These are phyloP conservation scores for Volvox reticuliferus DNA, from an alignment of 139 green algal genomes.

Conservation along the genomic window DNA sequence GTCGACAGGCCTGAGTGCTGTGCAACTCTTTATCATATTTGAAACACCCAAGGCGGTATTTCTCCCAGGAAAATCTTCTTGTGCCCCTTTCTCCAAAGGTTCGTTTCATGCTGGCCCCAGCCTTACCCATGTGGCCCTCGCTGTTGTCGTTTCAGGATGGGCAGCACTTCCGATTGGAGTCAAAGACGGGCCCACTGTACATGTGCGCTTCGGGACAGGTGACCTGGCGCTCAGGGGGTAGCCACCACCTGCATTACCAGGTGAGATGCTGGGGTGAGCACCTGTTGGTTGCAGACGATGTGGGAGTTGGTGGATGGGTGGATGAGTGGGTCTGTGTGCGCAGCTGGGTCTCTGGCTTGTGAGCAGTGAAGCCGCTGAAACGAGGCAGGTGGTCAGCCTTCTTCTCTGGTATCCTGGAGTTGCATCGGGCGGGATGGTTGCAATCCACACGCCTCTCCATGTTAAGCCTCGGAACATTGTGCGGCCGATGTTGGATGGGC, in stretches of 20 bases:
- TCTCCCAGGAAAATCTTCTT: no score
- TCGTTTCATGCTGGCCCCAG: no score
- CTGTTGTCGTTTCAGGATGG: neutral
- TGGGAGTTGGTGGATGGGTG: neutral
- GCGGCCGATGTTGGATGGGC: no score
- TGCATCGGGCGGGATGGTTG: no score
- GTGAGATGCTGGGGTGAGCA: neutral
- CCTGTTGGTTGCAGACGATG: neutral
- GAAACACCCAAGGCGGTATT: no score
- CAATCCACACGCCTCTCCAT: no score
- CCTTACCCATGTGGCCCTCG: no score
- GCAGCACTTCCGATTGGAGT: conserved; percentile 14
- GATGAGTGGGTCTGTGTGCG: neutral
- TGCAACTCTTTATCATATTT: no score
- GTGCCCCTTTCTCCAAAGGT: no score
- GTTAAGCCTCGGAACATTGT: no score
- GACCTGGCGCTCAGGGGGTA: neutral
- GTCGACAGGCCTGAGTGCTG: no score
- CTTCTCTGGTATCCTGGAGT: neutral
- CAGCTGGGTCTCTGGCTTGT: neutral
- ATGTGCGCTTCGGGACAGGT: neutral
- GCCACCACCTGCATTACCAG: conserved; percentile 22
- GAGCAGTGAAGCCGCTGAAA: neutral
- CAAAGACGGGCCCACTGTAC: conserved; percentile 25
- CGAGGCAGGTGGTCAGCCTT: neutral